Percentiles rank a stretch among this genome's conserved stretches.
Evolutionary conservation across 2,329 filamentous ascomycete genomes (phyloP).

Genomic region (Diaporthe sp.): DNA sequence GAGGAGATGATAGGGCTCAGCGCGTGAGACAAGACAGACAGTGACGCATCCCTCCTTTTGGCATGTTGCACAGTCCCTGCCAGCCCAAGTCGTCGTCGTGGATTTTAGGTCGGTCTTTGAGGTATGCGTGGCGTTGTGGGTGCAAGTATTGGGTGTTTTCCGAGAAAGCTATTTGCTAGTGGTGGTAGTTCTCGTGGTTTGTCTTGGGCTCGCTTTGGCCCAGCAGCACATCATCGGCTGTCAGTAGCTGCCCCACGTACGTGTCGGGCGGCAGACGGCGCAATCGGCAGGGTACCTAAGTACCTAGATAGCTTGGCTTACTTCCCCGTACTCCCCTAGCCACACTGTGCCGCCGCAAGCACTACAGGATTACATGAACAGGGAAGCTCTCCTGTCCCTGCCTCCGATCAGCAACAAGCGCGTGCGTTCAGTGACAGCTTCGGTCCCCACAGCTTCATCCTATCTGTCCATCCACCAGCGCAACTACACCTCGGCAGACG

Average conservation of each 20-base stretch:
- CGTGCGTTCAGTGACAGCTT: background rate
- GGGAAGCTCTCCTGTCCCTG: slow-evolving; percentile 14
- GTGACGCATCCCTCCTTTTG: slow-evolving; percentile 34
- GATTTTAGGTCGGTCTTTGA: background rate
- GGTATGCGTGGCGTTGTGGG: background rate
- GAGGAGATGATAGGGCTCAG: slow-evolving; percentile 31
- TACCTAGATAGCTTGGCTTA: background rate
- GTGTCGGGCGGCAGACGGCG: background rate
- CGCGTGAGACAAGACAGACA: slow-evolving; percentile 4
- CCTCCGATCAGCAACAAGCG: slow-evolving; percentile 9
- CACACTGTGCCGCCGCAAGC: slow-evolving; percentile 6
- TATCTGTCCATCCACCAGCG: background rate
- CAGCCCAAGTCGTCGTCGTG: slow-evolving; percentile 8
- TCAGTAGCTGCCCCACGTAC: slow-evolving; percentile 38
- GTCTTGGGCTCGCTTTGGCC: slow-evolving; percentile 13
- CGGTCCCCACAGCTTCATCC: slow-evolving; percentile 24
- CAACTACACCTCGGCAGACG: background rate
- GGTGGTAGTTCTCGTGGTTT: background rate
- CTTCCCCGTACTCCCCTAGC: background rate
- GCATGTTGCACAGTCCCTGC: slow-evolving; percentile 37
- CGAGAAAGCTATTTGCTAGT: slow-evolving; percentile 28
- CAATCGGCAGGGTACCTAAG: background rate
- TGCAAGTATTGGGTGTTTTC: background rate
- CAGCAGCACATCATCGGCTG: slow-evolving; percentile 38
- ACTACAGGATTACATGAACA: background rate